Evolutionary conservation across 306 rosid genomes (phyloP).

Genomic region (Potentilla sterilis): DNA sequence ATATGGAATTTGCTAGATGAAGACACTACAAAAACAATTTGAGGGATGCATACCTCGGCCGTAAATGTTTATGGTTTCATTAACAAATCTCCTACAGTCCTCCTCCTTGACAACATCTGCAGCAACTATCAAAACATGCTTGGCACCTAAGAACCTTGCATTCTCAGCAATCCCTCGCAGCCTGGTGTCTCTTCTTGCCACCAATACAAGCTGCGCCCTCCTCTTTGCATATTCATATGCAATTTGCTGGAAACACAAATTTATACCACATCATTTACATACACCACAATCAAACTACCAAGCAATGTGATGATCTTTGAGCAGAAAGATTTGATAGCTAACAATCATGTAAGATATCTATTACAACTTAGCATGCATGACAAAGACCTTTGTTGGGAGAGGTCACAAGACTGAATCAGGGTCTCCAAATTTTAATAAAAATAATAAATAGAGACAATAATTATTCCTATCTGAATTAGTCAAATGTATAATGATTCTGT

Average conservation of each 20-base stretch:
- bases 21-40: neutral
- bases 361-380: neutral
- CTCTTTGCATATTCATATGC: conserved; percentile 87
- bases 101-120: conserved; percentile 96
- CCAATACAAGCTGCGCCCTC: conserved; percentile 64
- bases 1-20: neutral
- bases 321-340: neutral
- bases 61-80: conserved; percentile 42
- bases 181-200: conserved; percentile 73
- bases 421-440: neutral
- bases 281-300: neutral
- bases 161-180: conserved; percentile 63
- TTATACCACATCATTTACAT: neutral
- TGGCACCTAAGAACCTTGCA: conserved; percentile 66
- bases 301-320: neutral
- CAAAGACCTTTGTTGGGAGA: neutral
- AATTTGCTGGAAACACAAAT: conserved; percentile 57
- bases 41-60: conserved; percentile 58
- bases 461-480: neutral
- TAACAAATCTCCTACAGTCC: conserved; percentile 68
- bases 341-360: neutral
- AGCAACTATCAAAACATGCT: conserved; percentile 59
- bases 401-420: neutral
- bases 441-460: neutral
- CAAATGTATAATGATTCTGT: neutral